Conservation (phyloP, 345 rosid genomes). For the Populus pruinosa region DNA sequence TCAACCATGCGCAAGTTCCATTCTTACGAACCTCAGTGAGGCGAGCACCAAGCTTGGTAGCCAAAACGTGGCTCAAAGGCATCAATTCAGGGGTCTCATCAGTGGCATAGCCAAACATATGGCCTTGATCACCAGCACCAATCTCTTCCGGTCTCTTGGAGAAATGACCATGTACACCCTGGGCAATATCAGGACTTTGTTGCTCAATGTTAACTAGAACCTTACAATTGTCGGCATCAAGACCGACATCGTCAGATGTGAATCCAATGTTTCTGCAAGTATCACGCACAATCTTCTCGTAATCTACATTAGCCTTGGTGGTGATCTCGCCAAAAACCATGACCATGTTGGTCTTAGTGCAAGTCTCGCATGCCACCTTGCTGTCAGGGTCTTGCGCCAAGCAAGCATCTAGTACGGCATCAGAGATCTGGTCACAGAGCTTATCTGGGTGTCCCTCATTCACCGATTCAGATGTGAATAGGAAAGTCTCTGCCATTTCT, state of each 20-base stretch:
- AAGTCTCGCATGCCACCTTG: slow-evolving; percentile 19
- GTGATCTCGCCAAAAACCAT: slow-evolving; percentile 25
- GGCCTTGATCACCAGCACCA: slow-evolving; percentile 19
- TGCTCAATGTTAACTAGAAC: slow-evolving; percentile 18
- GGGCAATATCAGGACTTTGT: slow-evolving; percentile 19
- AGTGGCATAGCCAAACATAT: slow-evolving; percentile 19
- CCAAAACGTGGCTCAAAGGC: slow-evolving; percentile 69
- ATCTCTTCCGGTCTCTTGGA: slow-evolving; percentile 14
- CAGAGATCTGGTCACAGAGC: slow-evolving; percentile 21
- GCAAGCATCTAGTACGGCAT: slow-evolving; percentile 16
- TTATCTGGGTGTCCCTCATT: slow-evolving; percentile 19
- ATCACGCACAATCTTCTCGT: slow-evolving; percentile 20
- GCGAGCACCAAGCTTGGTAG: slow-evolving; percentile 74
- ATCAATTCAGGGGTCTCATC: slow-evolving; percentile 42
- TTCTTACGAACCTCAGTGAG: slow-evolving; percentile 73
- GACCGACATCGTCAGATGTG: slow-evolving; percentile 15
- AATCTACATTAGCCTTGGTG: slow-evolving; percentile 12
- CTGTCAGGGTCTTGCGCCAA: slow-evolving; percentile 14
- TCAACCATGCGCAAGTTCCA: slow-evolving; percentile 66
- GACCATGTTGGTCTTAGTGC: slow-evolving; percentile 21
- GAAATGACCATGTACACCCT: slow-evolving; percentile 19
- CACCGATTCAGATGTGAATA: slow-evolving; percentile 17
- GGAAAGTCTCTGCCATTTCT: slow-evolving; percentile 9
- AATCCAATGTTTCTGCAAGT: slow-evolving; percentile 15
- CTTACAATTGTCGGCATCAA: slow-evolving; percentile 15